Percentiles rank a stretch among this genome's conserved stretches.
phyloP scores from a whole-genome alignment of 805 yeast species.

The Danielozyma ontarioensis region DNA sequence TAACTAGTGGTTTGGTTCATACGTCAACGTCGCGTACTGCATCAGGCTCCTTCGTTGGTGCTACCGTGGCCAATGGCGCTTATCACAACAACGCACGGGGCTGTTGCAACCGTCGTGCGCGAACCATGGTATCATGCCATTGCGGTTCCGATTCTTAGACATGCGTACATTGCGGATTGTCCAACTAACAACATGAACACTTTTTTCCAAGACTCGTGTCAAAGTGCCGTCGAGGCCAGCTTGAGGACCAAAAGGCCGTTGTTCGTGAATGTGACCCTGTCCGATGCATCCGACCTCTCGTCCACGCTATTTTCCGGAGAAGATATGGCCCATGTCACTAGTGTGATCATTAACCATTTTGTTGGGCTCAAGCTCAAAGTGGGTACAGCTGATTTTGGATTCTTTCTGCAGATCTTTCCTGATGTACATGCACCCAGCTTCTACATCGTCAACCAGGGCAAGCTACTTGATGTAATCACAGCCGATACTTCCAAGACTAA shows the following conservation, averaged over 20 bases:
- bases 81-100: no score
- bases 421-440: constrained; percentile 49
- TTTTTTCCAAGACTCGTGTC: neutral
- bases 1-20: no score
- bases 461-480: constrained; percentile 39
- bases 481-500: constrained; percentile 21
- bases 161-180: no score
- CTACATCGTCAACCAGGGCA: constrained; percentile 46
- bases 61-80: no score
- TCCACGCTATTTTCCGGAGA: no score
- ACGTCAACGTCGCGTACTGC: no score
- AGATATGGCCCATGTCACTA: no score
- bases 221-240: neutral
- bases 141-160: no score
- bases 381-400: constrained; percentile 14
- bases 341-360: constrained; percentile 6
- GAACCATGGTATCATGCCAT: no score
- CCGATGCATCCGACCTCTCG: no score
- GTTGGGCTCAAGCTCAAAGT: constrained; percentile 13
- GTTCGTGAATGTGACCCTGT: neutral
- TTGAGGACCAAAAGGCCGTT: neutral
- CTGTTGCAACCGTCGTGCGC: no score
- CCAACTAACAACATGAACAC: neutral
- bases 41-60: no score
- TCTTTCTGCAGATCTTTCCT: constrained; percentile 54